Base-by-base conservation (phyloP, 2,329 filamentous ascomycete species). In the Colletotrichum camelliae region DNA sequence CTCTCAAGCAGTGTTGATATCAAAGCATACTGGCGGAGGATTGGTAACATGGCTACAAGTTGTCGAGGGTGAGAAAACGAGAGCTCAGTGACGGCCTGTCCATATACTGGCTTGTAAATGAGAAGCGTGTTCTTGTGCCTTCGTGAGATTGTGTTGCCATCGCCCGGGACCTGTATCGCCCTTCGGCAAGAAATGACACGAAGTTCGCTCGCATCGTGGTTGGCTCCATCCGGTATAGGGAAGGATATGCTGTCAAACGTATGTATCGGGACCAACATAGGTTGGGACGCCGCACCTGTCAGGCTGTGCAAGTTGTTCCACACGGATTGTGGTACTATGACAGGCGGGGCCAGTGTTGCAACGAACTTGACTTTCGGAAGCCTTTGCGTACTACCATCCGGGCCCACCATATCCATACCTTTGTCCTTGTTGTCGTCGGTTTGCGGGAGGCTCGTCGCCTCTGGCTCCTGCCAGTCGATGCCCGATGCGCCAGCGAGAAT, bases 21-120 rank as follows among this genome's bases (percentile, higher is more conserved):
- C 78, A 94, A 92, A 0, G 93, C 93, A 80, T 95, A 97, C 82
- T 97, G 95, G 16, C 95, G 89, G 18, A 97, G 86, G 5, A 89
- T 87, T 0, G 95, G 94, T n/a, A 97, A 87, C 81, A 96, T 91
- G 69, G 91, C 89, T 8, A 96, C 86, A 5, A 97, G 86, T 81
- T 97, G 94, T 66, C 92, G 90, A 0, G 95, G 95, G 80, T 97
- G 95, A 4, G 92, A 91, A 80, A 97, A 96, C 0, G 94, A 92
- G 37, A 97, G 87, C 71, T 93, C 91, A 1, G 89, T 90, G 10
- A 97, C 83, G 4, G 88, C 87, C 72, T 93, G 90, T 0, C 93
- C 93, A 78, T 93, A 95, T 10, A 95, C 94, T 3, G 92, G 90
- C 82, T 95, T 95, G 70, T 94, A 91, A 21, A 95, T 90, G 77